phyloP scores from a whole-genome alignment of 371 early-diverging fungal genomes.

The Zychaea mexicana region DNA sequence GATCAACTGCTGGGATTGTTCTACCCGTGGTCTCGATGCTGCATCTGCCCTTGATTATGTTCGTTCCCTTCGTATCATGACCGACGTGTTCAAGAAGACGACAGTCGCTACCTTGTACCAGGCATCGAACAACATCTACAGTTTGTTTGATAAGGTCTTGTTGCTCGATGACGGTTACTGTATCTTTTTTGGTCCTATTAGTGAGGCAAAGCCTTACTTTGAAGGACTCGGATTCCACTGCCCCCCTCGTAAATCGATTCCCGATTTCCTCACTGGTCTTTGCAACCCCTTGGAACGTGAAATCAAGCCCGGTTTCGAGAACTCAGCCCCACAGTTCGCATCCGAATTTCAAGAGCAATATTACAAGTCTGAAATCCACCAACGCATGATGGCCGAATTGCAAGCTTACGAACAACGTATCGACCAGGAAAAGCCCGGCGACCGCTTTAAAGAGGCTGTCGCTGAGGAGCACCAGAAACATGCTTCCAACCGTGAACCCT shows the following conservation, averaged over 20 bases:
- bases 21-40: conserved; percentile 90
- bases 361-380: conserved; percentile 37
- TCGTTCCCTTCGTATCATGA: conserved; percentile 68
- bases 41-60: conserved; percentile 84
- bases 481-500: conserved; percentile 54
- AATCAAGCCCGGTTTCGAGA: conserved; percentile 55
- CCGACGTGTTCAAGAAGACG: conserved; percentile 63
- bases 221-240: conserved; percentile 63
- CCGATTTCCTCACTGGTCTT: conserved; percentile 73
- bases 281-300: conserved; percentile 66
- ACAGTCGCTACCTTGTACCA: conserved; percentile 72
- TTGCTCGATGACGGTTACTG: conserved; percentile 72
- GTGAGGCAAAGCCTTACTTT: conserved; percentile 69
- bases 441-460: conserved; percentile 55
- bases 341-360: conserved; percentile 52
- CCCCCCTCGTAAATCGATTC: conserved; percentile 74
- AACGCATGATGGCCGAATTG: conserved; percentile 34
- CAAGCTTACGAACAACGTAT: conserved; percentile 39
- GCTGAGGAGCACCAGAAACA: conserved; percentile 58
- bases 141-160: conserved; percentile 75
- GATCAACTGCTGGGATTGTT: conserved; percentile 85
- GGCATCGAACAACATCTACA: conserved; percentile 73
- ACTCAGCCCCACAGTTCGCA: conserved; percentile 42
- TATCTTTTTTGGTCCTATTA: conserved; percentile 74
- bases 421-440: conserved; percentile 28